phyloP scores from a whole-genome alignment of 2,329 filamentous ascomycete species.

The Exophiala viscosa region DNA sequence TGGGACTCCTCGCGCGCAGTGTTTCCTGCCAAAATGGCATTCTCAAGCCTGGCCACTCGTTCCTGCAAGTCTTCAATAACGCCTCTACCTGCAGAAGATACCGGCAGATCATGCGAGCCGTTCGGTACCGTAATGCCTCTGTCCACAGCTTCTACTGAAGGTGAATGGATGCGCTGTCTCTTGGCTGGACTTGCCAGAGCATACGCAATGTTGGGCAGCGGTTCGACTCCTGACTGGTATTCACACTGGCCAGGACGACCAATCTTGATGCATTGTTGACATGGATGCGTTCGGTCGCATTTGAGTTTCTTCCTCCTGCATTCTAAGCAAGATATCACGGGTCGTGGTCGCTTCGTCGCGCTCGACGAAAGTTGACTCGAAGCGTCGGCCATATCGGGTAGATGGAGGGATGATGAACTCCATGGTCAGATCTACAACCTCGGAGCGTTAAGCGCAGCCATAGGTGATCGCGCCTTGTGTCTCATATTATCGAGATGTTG shows the following conservation, averaged over 20 bases:
- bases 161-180: conserved; percentile 8
- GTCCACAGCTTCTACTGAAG: background rate
- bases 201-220: conserved; percentile 11
- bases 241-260: conserved; percentile 19
- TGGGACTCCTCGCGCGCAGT: background rate
- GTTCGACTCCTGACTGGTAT: conserved; percentile 26
- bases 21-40: conserved; percentile 12
- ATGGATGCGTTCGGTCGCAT: conserved; percentile 53
- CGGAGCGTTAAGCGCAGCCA: background rate
- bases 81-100: background rate
- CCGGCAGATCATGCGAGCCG: background rate
- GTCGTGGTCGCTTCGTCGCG: conserved; percentile 22
- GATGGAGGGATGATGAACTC: background rate
- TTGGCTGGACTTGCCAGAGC: conserved; percentile 3
- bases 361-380: background rate
- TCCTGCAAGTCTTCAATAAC: conserved; percentile 22
- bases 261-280: conserved; percentile 46
- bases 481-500: background rate
- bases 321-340: conserved; percentile 39
- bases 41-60: conserved; percentile 20
- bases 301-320: conserved; percentile 50
- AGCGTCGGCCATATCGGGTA: conserved; percentile 4
- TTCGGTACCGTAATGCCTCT: background rate
- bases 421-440: background rate
- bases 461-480: too few relatives aligned